A percentile compares a stretch with the other conserved stretches of the same genome.
Evolutionary conservation across 345 rosid species (phyloP).

Genomic region (Excoecaria agallocha): DNA sequence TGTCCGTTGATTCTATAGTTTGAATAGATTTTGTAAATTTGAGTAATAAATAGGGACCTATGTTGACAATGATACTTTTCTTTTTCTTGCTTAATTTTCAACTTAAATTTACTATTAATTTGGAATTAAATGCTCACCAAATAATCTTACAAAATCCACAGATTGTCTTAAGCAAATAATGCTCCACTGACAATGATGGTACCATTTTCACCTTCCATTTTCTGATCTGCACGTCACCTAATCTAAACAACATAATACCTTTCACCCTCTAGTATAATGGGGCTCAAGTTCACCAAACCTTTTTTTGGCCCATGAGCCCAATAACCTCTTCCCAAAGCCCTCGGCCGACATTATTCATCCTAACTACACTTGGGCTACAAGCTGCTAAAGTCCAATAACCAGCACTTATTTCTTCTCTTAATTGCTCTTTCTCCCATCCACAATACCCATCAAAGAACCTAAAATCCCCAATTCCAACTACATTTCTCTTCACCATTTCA

Average conservation of each 20-base stretch:
- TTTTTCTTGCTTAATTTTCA: background rate
- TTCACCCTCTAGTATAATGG: background rate
- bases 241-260: background rate
- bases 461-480: constrained; percentile 28
- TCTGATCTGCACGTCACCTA: no score
- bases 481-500: constrained; percentile 34
- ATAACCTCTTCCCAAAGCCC: constrained; percentile 83
- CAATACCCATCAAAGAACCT: constrained; percentile 36
- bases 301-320: constrained; percentile 59
- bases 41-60: background rate
- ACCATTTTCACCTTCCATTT: background rate
- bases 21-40: no score
- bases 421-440: constrained; percentile 33
- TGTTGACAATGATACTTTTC: background rate
- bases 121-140: background rate
- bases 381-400: constrained; percentile 30
- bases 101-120: background rate
- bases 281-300: constrained; percentile 42
- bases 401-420: constrained; percentile 27
- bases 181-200: no score
- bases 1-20: no score
- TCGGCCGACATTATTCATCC: constrained; percentile 39
- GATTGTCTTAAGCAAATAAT: background rate
- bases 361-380: constrained; percentile 33
- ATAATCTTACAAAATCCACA: background rate